Evolutionary conservation across 139 green algal genomes (phyloP), one percentile per base, ranked within the genome.

Genomic region (Chlamydomonas sp.): DNA sequence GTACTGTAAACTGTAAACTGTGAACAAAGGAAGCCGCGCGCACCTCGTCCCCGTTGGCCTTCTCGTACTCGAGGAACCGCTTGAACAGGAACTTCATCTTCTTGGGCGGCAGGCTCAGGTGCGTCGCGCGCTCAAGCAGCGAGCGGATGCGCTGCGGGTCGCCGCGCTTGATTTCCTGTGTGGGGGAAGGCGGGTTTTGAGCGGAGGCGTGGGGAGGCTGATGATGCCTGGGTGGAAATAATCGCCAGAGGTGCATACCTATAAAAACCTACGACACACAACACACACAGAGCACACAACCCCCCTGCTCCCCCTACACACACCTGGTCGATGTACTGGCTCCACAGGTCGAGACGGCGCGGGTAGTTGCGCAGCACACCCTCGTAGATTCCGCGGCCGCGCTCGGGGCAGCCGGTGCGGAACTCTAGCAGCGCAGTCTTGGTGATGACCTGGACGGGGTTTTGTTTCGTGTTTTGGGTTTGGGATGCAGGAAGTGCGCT

Each of bases 71-170:
- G 50, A 99, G 72, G 77, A 89, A 98, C 2, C 88, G 76, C 65
- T 87, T 88, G 81, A 96, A 94, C n/a, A 89, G 86, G 82, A 78
- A 89, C 70, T 92, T 92, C 88, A 98, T 97, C 83, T 96, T 96
- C 79, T 94, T 95, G 34, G 91, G 76, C 2, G 88, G 83, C 72
- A 98, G 84, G 4, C 81, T 38, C 65, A 97, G 54, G 74, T 88
- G 83, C 1, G 84, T 96, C 48, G 80, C 89, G 13, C 94, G 84
- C 70, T 97, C 90, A 74, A 98, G 93, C 67, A 99, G 79, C 2
- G 80, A 72, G 5, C 91, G 79, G 5, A 84, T 83, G 35, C 87
- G 79, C 33, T 65, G 29, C 62, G 78, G 34, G 54, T 96, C 88
- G 6, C 83, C 82, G 31, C 73, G 67, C 75, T 88, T 88, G 48